Conservation (phyloP, 2,329 filamentous ascomycete species). For the Pseudocercospora crystallina region DNA sequence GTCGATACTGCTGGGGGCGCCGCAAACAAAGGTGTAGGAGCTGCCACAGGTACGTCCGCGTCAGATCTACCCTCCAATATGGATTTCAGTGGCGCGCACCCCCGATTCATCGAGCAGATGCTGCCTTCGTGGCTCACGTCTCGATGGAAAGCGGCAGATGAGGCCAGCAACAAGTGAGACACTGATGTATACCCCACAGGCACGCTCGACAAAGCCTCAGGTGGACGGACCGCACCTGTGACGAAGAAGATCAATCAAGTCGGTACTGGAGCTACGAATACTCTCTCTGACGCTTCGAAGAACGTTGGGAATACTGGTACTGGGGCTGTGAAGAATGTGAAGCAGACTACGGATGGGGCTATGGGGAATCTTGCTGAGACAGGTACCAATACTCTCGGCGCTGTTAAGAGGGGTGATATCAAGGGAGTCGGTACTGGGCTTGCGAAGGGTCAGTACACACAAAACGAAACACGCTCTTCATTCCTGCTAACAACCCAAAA, state of each 20-base stretch:
- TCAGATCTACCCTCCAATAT: slow-evolving; percentile 19
- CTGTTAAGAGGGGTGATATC: slow-evolving; percentile 30
- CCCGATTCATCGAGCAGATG: slow-evolving; percentile 21
- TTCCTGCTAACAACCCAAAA: slow-evolving; percentile 6
- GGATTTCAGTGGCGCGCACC: slow-evolving; percentile 22
- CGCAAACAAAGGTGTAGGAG: slow-evolving; percentile 27
- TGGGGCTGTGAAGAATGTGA: slow-evolving; percentile 34
- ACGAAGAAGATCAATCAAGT: slow-evolving; percentile 37
- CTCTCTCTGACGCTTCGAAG: slow-evolving; percentile 36
- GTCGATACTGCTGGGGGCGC: slow-evolving; percentile 24
- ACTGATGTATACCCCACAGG: slow-evolving; percentile 22
- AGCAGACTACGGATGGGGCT: slow-evolving; percentile 30
- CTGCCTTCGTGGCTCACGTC: slow-evolving; percentile 30
- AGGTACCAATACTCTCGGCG: slow-evolving; percentile 28
- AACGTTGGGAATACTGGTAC: slow-evolving; percentile 38
- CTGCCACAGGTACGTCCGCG: slow-evolving; percentile 33
- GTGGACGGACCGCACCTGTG: slow-evolving; percentile 28
- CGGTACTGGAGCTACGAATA: slow-evolving; percentile 37
- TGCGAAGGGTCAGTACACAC: slow-evolving; percentile 15
- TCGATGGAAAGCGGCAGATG: slow-evolving; percentile 27
- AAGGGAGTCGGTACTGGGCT: slow-evolving; percentile 29
- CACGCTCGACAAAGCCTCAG: slow-evolving; percentile 36
- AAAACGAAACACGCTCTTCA: neutral
- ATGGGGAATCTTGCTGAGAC: slow-evolving; percentile 31
- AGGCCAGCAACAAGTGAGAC: slow-evolving; percentile 7